Conservation (phyloP, 2,329 filamentous ascomycete species). For the Chaetomiaceae sp. region DNA sequence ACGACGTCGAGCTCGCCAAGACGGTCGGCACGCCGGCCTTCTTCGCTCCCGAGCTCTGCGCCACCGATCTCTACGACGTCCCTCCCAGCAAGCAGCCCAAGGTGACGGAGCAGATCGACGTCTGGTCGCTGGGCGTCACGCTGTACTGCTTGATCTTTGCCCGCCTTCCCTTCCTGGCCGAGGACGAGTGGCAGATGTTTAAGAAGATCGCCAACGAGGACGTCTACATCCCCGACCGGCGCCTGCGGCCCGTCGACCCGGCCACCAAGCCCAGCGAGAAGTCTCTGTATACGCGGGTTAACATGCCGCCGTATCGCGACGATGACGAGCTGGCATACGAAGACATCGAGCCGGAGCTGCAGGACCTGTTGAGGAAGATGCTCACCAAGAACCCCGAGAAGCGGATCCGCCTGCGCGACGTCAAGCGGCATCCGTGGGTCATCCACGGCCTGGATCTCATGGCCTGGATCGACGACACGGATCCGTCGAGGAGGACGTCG, state of each 20-base stretch:
- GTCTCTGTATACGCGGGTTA: constrained; percentile 54
- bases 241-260: constrained; percentile 71
- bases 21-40: constrained; percentile 97
- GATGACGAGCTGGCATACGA: constrained; percentile 81
- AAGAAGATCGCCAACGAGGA: constrained; percentile 86
- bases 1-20: constrained; percentile 94
- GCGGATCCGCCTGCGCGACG: constrained; percentile 83
- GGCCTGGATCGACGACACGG: constrained; percentile 90
- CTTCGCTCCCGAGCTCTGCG: constrained; percentile 94
- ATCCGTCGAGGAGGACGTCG: constrained; percentile 71
- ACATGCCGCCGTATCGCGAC: constrained; percentile 64
- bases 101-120: constrained; percentile 90
- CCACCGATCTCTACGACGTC: constrained; percentile 67
- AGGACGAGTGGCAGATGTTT: constrained; percentile 90
- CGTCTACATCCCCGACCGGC: constrained; percentile 78
- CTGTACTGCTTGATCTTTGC: constrained; percentile 94
- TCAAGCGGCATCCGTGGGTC: constrained; percentile 93
- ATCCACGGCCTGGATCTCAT: constrained; percentile 67
- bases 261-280: constrained; percentile 52
- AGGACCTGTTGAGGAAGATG: constrained; percentile 73
- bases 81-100: constrained; percentile 50
- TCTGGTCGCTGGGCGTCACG: constrained; percentile 95
- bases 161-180: constrained; percentile 86
- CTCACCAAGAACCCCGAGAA: constrained; percentile 85
- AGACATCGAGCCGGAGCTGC: constrained; percentile 72